Evolutionary conservation across 208 protist genomes (phyloP).

Genomic region (Strigomonas oncopelti): DNA sequence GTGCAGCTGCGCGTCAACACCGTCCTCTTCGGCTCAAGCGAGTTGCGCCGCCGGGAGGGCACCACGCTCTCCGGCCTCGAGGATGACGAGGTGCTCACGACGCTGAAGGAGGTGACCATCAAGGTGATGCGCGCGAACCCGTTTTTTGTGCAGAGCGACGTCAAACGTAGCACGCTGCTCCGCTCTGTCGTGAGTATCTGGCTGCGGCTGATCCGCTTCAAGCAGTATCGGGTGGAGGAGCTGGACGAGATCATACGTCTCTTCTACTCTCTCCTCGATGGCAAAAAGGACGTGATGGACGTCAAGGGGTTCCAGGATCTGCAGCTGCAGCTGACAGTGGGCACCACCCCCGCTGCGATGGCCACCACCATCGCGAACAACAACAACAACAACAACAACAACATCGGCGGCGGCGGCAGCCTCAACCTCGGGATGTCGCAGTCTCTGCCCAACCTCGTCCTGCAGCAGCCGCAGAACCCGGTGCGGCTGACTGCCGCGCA

Average conservation of each 20-base stretch:
- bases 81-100: constrained; percentile 44
- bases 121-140: constrained; percentile 58
- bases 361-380: no score
- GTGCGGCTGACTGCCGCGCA: neutral
- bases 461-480: no score
- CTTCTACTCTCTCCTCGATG: constrained; percentile 54
- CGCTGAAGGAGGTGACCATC: constrained; percentile 45
- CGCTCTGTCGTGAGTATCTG: constrained; percentile 37
- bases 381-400: neutral
- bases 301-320: neutral
- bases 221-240: constrained; percentile 55
- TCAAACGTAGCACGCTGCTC: constrained; percentile 40
- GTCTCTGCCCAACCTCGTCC: neutral
- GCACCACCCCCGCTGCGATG: no score
- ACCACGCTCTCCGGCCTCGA: constrained; percentile 33
- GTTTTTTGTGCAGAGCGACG: constrained; percentile 56
- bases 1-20: constrained; percentile 61
- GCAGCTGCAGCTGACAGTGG: neutral
- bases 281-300: constrained; percentile 37
- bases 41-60: constrained; percentile 27
- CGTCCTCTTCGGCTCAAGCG: constrained; percentile 66
- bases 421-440: neutral
- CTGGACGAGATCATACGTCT: constrained; percentile 41
- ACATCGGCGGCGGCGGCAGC: neutral
- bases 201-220: constrained; percentile 42